phyloP scores from a whole-genome alignment of 306 rosid species.

The Cucurbita pepo region DNA sequence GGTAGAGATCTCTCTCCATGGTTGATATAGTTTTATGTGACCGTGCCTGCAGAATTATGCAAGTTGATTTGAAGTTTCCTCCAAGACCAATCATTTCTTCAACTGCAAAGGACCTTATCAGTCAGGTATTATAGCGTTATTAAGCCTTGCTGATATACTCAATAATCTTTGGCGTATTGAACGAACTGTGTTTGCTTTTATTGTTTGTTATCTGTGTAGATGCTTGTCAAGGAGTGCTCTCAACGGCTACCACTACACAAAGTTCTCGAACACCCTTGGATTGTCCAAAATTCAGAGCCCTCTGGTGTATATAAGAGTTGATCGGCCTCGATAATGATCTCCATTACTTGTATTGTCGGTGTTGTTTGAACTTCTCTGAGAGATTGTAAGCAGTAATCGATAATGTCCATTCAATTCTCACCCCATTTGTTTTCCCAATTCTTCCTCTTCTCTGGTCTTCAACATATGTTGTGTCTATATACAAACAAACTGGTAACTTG shows the following conservation, averaged over 20 bases:
- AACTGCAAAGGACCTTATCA: conserved; percentile 83
- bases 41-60: conserved; percentile 52
- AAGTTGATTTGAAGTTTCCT: conserved; percentile 94
- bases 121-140: conserved; percentile 37
- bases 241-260: conserved; percentile 79
- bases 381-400: neutral
- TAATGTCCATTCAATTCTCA: neutral
- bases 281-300: conserved; percentile 91
- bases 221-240: conserved; percentile 83
- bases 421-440: neutral
- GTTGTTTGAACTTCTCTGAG: neutral
- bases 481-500: neutral
- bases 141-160: neutral
- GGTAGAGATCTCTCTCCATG: neutral
- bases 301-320: conserved; percentile 66
- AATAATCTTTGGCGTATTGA: neutral
- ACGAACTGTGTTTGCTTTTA: neutral
- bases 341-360: neutral
- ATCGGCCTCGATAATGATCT: neutral
- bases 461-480: neutral
- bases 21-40: neutral
- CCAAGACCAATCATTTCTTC: conserved; percentile 80
- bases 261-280: conserved; percentile 94
- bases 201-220: conserved; percentile 23
- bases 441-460: neutral